Evolutionary conservation across 768 basidiomycete species (phyloP).

Genomic region (Tulasnella sp.): DNA sequence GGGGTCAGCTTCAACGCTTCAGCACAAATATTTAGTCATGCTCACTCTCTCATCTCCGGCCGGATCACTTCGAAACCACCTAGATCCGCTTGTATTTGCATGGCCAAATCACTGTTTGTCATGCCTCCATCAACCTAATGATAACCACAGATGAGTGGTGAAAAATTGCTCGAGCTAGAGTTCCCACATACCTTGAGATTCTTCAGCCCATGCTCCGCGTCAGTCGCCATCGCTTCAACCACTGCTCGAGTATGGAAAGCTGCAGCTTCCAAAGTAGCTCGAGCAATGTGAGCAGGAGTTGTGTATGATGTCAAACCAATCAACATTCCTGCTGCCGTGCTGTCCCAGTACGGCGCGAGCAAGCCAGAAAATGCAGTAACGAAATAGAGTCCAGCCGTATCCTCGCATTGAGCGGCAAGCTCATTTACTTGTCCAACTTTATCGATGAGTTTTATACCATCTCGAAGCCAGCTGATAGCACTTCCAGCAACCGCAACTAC

Average conservation of each 20-base stretch:
- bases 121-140: constrained; percentile 71
- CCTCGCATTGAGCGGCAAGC: constrained; percentile 60
- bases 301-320: constrained; percentile 84
- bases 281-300: constrained; percentile 81
- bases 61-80: constrained; percentile 86
- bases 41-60: constrained; percentile 93
- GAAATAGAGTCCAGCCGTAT: constrained; percentile 86
- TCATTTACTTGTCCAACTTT: constrained; percentile 73
- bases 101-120: constrained; percentile 84
- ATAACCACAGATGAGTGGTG: not conserved
- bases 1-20: not conserved
- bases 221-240: constrained; percentile 87
- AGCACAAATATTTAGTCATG: constrained; percentile 16
- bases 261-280: constrained; percentile 91
- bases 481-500: constrained; percentile 87
- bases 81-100: constrained; percentile 76
- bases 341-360: constrained; percentile 96
- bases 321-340: constrained; percentile 71
- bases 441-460: constrained; percentile 73
- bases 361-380: constrained; percentile 95
- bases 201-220: constrained; percentile 66
- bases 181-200: constrained; percentile 57
- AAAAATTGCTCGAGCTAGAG: not conserved
- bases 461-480: constrained; percentile 93
- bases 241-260: constrained; percentile 94